Conservation (phyloP, 2,329 filamentous ascomycete species). For the Diplodia intermedia region DNA sequence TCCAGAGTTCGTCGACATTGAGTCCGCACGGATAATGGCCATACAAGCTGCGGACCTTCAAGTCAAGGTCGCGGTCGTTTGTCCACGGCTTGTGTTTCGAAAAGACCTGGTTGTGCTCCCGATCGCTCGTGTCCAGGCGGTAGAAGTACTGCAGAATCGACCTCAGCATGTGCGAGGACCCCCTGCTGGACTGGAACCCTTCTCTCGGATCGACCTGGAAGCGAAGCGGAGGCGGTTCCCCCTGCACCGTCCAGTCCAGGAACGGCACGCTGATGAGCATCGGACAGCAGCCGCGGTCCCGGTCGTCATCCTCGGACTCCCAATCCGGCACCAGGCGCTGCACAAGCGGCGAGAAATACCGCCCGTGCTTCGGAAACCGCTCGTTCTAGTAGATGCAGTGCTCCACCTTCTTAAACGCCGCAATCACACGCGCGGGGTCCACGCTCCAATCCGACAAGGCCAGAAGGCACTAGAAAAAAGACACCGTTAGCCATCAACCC, state of each 20-base stretch:
- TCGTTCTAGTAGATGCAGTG: slow-evolving; percentile 50
- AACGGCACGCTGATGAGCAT: slow-evolving; percentile 53
- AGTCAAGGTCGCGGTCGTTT: slow-evolving; percentile 51
- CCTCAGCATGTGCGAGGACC: slow-evolving; percentile 49
- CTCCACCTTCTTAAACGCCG: slow-evolving; percentile 45
- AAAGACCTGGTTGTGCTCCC: slow-evolving; percentile 51
- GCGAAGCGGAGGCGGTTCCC: slow-evolving; percentile 47
- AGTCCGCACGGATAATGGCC: slow-evolving; percentile 51
- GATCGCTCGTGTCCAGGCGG: slow-evolving; percentile 51
- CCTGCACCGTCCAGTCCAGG: slow-evolving; percentile 52
- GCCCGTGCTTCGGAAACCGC: slow-evolving; percentile 53
- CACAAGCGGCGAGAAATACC: slow-evolving; percentile 53
- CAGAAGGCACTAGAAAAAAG: slow-evolving; percentile 38
- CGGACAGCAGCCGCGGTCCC: slow-evolving; percentile 38
- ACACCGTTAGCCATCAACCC: slow-evolving; percentile 7
- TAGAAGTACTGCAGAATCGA: slow-evolving; percentile 54
- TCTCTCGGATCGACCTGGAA: slow-evolving; percentile 53
- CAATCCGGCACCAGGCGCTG: slow-evolving; percentile 41
- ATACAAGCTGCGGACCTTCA: slow-evolving; percentile 53
- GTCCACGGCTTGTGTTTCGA: slow-evolving; percentile 53
- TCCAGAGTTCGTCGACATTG: slow-evolving; percentile 54
- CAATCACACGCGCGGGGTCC: slow-evolving; percentile 35
- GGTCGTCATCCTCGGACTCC: slow-evolving; percentile 29
- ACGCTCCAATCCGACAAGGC: slow-evolving; percentile 44
- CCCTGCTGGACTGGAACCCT: slow-evolving; percentile 49